A percentile compares a stretch with the other conserved stretches of the same genome.
phyloP scores from a whole-genome alignment of 2,329 filamentous ascomycete species.

The Trichoderma pleuroti region DNA sequence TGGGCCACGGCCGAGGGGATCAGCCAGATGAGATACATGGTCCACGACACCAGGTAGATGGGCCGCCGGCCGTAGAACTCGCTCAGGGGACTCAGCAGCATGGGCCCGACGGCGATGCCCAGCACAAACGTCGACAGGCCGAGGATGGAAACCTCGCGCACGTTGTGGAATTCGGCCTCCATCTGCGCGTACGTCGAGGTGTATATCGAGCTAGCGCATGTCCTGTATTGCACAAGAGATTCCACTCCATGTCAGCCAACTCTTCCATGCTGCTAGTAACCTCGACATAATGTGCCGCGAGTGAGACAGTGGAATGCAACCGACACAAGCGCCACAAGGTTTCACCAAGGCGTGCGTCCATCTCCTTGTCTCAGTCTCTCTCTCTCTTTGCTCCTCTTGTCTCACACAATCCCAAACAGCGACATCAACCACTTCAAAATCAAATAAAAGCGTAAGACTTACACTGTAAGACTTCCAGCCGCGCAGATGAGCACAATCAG shows the following conservation, averaged over 20 bases:
- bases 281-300: background rate
- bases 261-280: background rate
- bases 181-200: constrained; percentile 78
- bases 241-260: background rate
- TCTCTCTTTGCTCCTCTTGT: background rate
- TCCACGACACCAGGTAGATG: constrained; percentile 74
- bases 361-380: background rate
- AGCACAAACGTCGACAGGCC: constrained; percentile 81
- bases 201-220: constrained; percentile 84
- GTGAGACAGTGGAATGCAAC: constrained; percentile 1
- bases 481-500: constrained; percentile 71
- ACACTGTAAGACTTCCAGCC: constrained; percentile 76
- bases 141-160: constrained; percentile 69
- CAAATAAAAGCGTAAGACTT: constrained; percentile 40
- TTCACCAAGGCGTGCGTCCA: background rate
- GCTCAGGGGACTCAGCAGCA: constrained; percentile 61
- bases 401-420: background rate
- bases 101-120: constrained; percentile 63
- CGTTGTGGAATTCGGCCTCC: constrained; percentile 67
- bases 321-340: background rate
- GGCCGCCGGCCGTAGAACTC: constrained; percentile 80
- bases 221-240: constrained; percentile 45
- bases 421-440: background rate
- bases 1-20: constrained; percentile 77
- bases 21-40: constrained; percentile 73